Base-by-base conservation (phyloP, 148 eudicot species). In the Cornus controversa region DNA sequence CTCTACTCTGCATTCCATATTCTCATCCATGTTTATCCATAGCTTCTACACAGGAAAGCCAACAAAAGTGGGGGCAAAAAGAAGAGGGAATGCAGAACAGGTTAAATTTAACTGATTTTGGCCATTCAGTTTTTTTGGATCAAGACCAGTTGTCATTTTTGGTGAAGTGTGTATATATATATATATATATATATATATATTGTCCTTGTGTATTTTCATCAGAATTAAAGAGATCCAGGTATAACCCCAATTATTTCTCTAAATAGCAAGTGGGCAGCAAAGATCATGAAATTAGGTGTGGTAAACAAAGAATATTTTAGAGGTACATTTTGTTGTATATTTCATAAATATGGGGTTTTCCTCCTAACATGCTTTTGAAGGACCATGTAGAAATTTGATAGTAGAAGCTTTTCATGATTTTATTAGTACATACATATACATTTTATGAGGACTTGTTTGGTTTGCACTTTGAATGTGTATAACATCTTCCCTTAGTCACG, bases 61-160 rank as follows among this genome's bases (percentile, higher is more conserved):
- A 60, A n/a, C 64, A 60, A 10, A 34, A 31, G 16, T n/a, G 26
- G n/a, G 18, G 64, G 34, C 54, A 29, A 75, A 31, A n/a, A n/a
- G n/a, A n/a, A 42, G 60, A 36, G 28, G 25, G 57, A 36, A 64
- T 37, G 70, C 60, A 63, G 69, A 57, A 27, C 42, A 60, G 40
- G 22, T 20, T 8, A 8, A 40, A 40, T 64, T 24, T 50, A 10
- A 22, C 45, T 40, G 45, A 40, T 40, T 40, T 40, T 40, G 45
- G 45, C 45, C 45, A 6, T 40, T 40, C 45, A 40, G 45, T 40
- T 40, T 40, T 40, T 40, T 1, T 57, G 1, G 40, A 23, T 75
- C 28, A 20, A 64, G 69, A 60, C 69, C 60, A n/a, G 69, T 42
- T 75, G 70, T 75, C 69, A 26, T 65, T 75, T 75, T 75, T 42